phyloP scores from a whole-genome alignment of 2,329 filamentous ascomycete species.

The Fusarium metavorans region DNA sequence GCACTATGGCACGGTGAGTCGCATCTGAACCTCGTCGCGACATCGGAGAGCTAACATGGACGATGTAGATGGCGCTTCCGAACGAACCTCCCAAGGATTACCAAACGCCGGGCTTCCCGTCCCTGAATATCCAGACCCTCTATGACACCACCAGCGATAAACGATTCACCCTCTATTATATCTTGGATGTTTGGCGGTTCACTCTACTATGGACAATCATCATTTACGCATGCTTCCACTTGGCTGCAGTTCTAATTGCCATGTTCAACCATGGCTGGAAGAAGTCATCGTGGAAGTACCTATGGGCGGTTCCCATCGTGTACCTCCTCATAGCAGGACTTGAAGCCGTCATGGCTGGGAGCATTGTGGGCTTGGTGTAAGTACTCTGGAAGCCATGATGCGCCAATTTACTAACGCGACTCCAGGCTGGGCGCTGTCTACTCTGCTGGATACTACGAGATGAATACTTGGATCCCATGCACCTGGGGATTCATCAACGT shows the following conservation, averaged over 20 bases:
- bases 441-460: constrained; percentile 83
- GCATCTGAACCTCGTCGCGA: background rate
- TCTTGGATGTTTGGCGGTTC: constrained; percentile 86
- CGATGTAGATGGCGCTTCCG: constrained; percentile 40
- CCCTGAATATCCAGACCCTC: constrained; percentile 79
- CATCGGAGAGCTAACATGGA: constrained; percentile 12
- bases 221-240: constrained; percentile 80
- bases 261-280: constrained; percentile 76
- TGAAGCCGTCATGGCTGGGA: constrained; percentile 84
- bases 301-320: constrained; percentile 79
- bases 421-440: constrained; percentile 82
- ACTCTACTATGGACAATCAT: constrained; percentile 89
- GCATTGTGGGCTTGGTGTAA: constrained; percentile 83
- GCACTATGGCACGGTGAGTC: constrained; percentile 42
- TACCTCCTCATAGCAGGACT: constrained; percentile 79
- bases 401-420: constrained; percentile 22
- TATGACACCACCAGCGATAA: constrained; percentile 56
- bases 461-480: constrained; percentile 95
- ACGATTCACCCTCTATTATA: constrained; percentile 74
- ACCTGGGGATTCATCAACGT: constrained; percentile 90
- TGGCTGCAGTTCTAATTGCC: constrained; percentile 78
- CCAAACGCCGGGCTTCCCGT: constrained; percentile 79
- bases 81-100: constrained; percentile 64
- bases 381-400: constrained; percentile 47
- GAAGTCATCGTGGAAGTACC: constrained; percentile 66